Conservation (phyloP, 164 flowering plant species). For the Stephania yunnanensis region DNA sequence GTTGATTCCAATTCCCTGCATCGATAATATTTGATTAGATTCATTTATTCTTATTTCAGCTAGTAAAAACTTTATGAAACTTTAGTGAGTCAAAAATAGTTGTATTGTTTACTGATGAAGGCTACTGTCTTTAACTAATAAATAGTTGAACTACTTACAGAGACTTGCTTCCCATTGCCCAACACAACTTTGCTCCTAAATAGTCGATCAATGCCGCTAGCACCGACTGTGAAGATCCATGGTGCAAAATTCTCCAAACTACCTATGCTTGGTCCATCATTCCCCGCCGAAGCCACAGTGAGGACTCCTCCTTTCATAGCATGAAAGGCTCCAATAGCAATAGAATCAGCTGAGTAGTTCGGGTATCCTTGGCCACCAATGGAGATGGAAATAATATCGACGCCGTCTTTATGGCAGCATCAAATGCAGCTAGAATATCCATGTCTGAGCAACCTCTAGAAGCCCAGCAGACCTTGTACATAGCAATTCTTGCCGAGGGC, state of each 20-base stretch:
- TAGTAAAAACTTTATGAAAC: no score
- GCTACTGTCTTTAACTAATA: background rate
- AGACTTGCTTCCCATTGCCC: conserved; percentile 46
- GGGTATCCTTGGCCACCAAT: conserved; percentile 32
- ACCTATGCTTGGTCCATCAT: conserved; percentile 44
- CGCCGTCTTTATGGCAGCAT: conserved; percentile 84
- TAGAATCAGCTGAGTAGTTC: conserved; percentile 29
- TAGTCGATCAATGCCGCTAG: conserved; percentile 52
- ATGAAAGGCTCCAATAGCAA: conserved; percentile 67
- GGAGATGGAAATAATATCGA: conserved; percentile 67
- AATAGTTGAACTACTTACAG: conserved; percentile 29
- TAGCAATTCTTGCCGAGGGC: conserved; percentile 63
- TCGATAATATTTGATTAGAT: background rate
- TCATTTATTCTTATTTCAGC: no score
- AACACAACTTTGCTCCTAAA: conserved; percentile 43
- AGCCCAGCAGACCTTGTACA: conserved; percentile 78
- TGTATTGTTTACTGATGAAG: background rate
- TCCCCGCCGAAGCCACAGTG: conserved; percentile 66
- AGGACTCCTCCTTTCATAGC: conserved; percentile 66
- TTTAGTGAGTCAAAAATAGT: no score
- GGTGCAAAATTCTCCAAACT: conserved; percentile 55
- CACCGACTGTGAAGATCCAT: conserved; percentile 75
- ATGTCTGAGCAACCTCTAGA: conserved; percentile 50
- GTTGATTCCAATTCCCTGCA: conserved; percentile 66
- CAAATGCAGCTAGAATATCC: conserved; percentile 75